Evolutionary conservation across 139 green algal genomes (phyloP), one percentile per base, ranked within the genome.

Genomic region (Volvox africanus): DNA sequence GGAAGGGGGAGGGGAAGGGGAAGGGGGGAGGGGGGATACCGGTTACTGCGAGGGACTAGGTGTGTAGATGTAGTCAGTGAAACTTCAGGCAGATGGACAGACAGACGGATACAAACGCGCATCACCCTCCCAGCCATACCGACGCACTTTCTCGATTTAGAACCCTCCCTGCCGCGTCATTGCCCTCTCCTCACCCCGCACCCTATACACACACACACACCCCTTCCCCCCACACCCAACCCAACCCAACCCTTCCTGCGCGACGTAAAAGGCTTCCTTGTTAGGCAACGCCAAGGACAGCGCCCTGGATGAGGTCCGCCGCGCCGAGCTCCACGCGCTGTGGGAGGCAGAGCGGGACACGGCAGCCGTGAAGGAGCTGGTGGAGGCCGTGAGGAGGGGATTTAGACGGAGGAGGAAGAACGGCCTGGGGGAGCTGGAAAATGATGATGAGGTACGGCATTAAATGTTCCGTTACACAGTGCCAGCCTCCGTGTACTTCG

Each of bases 321-420:
- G 86, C 28, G 86, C n/a, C 20, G 18, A 33, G 71, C 73, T 90
- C 71, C 86, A 90, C 86, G n/a, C 50, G 50, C 1, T 61, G 73
- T 90, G 86, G 85, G 71, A 90, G 86, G 12, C n/a, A 32, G 86
- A 90, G 50, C 71, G 73, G 9, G 86, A 90, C 73, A 19, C 20
- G 35, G 71, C 86, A 14, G 86, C 71, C 50, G 73, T 83, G 71
- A 71, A 73, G 33, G 86, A 82, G 50, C 68, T 90, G 71, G 20
- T 90, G 71, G 86, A 90, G 71, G 86, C 71, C 50, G 73, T 90
- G 71, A 71, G 86, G 71, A 36, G 73, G 19, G 86, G 86, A 30
- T 90, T 90, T 73, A 61, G 73, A 35, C 32, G 69, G 18, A 32
- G 21, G 5, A 18, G 67, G 68, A 24, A n/a, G 68, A 36, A 33